These are phyloP conservation scores for Ceratocystis diversiconidia DNA, from an alignment of 2,329 filamentous ascomycete genomes.

Conservation along the genomic window DNA sequence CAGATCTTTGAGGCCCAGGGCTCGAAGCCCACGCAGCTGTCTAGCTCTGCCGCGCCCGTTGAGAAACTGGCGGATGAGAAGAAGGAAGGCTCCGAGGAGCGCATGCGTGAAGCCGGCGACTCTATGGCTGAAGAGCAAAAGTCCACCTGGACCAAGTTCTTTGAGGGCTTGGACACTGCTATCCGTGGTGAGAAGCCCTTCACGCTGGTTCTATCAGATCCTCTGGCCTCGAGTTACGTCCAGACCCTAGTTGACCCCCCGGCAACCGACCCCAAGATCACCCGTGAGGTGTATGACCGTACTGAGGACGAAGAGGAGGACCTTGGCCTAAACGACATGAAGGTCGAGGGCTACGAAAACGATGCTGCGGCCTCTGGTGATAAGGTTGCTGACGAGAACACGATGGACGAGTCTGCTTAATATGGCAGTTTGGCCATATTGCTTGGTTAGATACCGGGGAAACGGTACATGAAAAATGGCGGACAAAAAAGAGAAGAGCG, in stretches of 20 bases:
- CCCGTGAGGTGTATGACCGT: constrained; percentile 66
- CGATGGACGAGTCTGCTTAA: constrained; percentile 15
- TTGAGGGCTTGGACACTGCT: constrained; percentile 57
- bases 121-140: constrained; percentile 55
- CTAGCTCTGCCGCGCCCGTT: constrained; percentile 5
- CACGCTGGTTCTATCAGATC: constrained; percentile 71
- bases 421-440: neutral
- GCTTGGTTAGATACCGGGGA: neutral
- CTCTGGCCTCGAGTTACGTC: constrained; percentile 83
- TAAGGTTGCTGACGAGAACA: constrained; percentile 23
- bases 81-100: constrained; percentile 39
- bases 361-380: constrained; percentile 36
- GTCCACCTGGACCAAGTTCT: constrained; percentile 67
- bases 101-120: constrained; percentile 50
- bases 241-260: constrained; percentile 71
- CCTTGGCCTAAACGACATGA: constrained; percentile 82
- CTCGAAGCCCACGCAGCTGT: constrained; percentile 12
- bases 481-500: neutral
- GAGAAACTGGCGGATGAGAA: neutral
- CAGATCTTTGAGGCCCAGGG: constrained; percentile 67
- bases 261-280: constrained; percentile 61
- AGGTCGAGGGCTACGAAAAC: constrained; percentile 59
- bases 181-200: constrained; percentile 72
- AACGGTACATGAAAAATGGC: neutral
- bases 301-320: constrained; percentile 91